Evolutionary conservation across 352 stramenopile species (phyloP), one percentile per base, ranked within the genome.

Genomic region (Globisporangium carolinianum): DNA sequence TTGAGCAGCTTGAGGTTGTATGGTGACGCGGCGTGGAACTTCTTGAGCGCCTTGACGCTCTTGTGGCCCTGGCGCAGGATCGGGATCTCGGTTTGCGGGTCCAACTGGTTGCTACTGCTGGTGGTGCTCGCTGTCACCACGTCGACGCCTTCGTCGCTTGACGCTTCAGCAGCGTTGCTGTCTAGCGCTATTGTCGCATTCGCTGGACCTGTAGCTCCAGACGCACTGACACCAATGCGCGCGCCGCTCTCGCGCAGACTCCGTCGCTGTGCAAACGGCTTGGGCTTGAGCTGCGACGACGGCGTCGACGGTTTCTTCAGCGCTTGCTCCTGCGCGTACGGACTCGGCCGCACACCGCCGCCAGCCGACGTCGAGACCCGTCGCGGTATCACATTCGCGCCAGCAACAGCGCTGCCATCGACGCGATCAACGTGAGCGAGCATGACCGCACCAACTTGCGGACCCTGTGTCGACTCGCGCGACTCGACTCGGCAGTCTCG

Each of bases 191-290:
- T 53, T 32, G 47, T 51, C 4, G 36, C 49, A 8, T 39, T 53
- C 24, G 24, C 24, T 24, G 24, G 24, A 24, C 24, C 2, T 24
- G 24, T 24, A 24, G 24, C 38, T n/a, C 41, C 41, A 98, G 72
- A 9, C 94, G 79, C 72, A 98, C 96, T 5, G 98, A 66, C 55
- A 97, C 91, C 2, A 71, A 60, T 55, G 79, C 7, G 14, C 15
- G 67, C 3, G 66, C 84, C 45, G 68, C 63, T 51, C 95, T 82
- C 65, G 95, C 97, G 63, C 95, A 98, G 24, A 41, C 43, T 57
- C 18, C 57, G 46, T 4, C 24, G 42, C n/a, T 57, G 52, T n/a
- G 38, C 45, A 24, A 62, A 62, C 11, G 51, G 42, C 32, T 48
- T 57, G 4, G 51, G 12, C 38, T 53, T 62, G 2, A 52, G 47